phyloP scores from a whole-genome alignment of 2,329 filamentous ascomycete genomes.

The Trichoderma oligosporum region DNA sequence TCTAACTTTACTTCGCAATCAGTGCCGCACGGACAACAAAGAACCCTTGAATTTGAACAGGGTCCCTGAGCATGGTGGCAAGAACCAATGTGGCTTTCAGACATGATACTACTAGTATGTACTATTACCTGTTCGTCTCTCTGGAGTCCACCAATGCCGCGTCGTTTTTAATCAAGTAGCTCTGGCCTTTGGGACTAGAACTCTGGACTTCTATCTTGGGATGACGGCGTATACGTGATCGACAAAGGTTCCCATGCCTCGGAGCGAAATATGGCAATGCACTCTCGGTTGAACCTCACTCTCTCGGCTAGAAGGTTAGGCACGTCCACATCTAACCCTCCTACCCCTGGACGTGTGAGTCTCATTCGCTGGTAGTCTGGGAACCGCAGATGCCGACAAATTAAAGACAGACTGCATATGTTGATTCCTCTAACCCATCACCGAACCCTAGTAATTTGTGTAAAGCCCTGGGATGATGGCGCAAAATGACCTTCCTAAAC shows the following conservation, averaged over 20 bases:
- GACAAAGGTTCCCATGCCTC: conserved; percentile 18
- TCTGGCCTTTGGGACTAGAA: conserved; percentile 4
- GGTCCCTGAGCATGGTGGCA: neutral
- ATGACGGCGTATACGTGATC: conserved; percentile 7
- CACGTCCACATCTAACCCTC: neutral
- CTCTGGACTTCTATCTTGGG: conserved; percentile 18
- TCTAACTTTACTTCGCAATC: neutral
- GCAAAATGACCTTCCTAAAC: conserved; percentile 18
- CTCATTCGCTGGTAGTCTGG: neutral
- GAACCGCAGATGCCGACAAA: neutral
- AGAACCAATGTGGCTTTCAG: neutral
- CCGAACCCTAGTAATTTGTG: conserved; percentile 1
- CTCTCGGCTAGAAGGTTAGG: neutral
- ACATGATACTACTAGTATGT: neutral
- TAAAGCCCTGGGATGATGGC: conserved; percentile 3
- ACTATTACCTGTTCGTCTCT: neutral
- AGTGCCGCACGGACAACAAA: neutral
- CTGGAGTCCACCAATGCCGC: neutral
- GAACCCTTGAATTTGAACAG: conserved; percentile 7
- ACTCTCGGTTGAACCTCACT: conserved; percentile 4
- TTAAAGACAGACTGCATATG: conserved; percentile 1
- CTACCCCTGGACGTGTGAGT: neutral
- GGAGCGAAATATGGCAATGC: neutral
- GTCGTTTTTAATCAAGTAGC: neutral
- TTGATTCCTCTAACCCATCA: conserved; percentile 10